Evolutionary conservation across 305 asterid genomes (phyloP), one percentile per base, ranked within the genome.

Genomic region (Ajuga reptans): DNA sequence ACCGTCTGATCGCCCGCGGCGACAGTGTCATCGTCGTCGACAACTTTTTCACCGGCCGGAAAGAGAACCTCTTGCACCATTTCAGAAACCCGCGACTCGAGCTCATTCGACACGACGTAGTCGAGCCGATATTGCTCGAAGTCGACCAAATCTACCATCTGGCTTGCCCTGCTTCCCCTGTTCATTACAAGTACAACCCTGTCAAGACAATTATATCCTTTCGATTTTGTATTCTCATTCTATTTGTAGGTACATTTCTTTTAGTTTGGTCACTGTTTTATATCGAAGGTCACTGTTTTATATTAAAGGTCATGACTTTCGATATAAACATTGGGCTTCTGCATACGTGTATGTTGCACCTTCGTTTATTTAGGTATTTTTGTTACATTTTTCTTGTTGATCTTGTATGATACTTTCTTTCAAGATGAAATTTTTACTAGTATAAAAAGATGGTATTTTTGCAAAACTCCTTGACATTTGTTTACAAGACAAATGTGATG

Each of bases 131-230:
- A 34, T 31, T 91, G 83, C 78, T 91, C 6, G 98, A 91, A 73
- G 95, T 89, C 10, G 98, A 91, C 70, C 94, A 87, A 17, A 86
- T 91, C 68, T 91, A 91, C 84, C 96, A 91, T 69, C 69, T 91
- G 80, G 97, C 97, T 69, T 91, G 96, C 84, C 97, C 97, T 17
- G 96, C 97, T 6, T 91, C 95, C 55, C 97, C 96, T 0, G 96
- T 89, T 11, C 93, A 91, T 78, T 91, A 91, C 85, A 91, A 91
- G 79, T 86, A 80, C 79, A 91, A 91, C 74, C 97, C 97, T 6
- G 82, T 91, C 79, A 91, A 91, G 90, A 91, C 97, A 9, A 91
- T 91, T 64, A 91, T 91, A 89, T 91, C 97, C 95, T 88, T 80
- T 0, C 31, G 50, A 66, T 9, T 9, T 33, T 37, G 42, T 2